These are phyloP conservation scores for Pleurotus cornucopiae DNA, from an alignment of 768 basidiomycete species.

Conservation along the genomic window DNA sequence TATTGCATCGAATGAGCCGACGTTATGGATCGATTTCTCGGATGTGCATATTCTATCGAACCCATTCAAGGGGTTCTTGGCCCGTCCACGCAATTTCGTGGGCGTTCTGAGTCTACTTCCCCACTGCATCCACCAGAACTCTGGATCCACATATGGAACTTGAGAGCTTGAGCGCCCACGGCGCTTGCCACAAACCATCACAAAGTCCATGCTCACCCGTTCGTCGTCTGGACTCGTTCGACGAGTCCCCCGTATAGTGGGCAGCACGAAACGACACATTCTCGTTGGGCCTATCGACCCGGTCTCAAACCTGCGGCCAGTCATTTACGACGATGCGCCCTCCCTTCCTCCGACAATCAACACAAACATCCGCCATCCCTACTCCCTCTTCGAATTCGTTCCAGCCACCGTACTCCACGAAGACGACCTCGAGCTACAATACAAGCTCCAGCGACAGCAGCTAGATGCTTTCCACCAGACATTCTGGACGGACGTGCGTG, in stretches of 20 bases:
- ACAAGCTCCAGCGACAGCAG: slow-evolving; percentile 65
- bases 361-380: slow-evolving; percentile 53
- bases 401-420: slow-evolving; percentile 23
- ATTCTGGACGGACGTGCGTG: slow-evolving; percentile 81
- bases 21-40: neutral
- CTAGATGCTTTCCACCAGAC: slow-evolving; percentile 71
- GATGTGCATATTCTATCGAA: neutral
- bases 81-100: neutral
- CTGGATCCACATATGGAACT: too few relatives aligned
- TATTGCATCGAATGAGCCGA: neutral
- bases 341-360: slow-evolving; percentile 22
- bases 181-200: neutral
- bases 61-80: neutral
- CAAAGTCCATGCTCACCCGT: neutral
- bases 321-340: slow-evolving; percentile 65
- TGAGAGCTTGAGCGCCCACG: too few relatives aligned
- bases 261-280: neutral
- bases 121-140: neutral
- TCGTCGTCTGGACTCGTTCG: neutral
- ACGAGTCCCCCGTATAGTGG: neutral
- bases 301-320: slow-evolving; percentile 73
- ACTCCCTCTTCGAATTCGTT: slow-evolving; percentile 73
- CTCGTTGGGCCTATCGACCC: slow-evolving; percentile 73
- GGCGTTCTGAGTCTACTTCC: neutral
- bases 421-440: slow-evolving; percentile 58